These are phyloP conservation scores for Suhomyces wounanorum DNA, from an alignment of 1,139 yeast genomes.

Conservation along the genomic window DNA sequence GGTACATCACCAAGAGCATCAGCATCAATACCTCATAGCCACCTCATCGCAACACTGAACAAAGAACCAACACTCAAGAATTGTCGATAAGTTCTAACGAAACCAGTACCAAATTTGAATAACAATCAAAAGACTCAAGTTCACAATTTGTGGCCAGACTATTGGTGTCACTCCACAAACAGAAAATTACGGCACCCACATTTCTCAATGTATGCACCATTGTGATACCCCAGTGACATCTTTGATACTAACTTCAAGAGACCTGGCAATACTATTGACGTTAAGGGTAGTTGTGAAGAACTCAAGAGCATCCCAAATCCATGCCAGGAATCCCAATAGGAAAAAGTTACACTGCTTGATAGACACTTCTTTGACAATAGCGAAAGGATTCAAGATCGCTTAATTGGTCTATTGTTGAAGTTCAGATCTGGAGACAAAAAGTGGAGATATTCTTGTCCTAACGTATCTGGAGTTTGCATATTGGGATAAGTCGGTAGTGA, in stretches of 20 bases:
- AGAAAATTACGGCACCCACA: conserved; percentile 44
- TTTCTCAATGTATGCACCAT: conserved; percentile 48
- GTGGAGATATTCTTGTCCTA: conserved; percentile 30
- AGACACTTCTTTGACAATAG: conserved; percentile 30
- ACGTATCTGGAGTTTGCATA: conserved; percentile 29
- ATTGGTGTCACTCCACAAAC: conserved; percentile 37
- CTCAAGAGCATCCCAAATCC: conserved; percentile 51
- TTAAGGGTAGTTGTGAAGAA: conserved; percentile 42
- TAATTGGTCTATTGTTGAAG: conserved; percentile 26
- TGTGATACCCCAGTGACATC: conserved; percentile 48
- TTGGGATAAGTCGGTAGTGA: conserved; percentile 14
- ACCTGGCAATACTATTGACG: conserved; percentile 31
- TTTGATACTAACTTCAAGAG: conserved; percentile 28
- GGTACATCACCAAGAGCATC: conserved; percentile 44
- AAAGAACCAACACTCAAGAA: conserved; percentile 44
- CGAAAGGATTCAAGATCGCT: conserved; percentile 39
- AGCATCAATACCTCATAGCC: conserved; percentile 43
- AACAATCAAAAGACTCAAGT: conserved; percentile 32
- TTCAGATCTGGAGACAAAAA: conserved; percentile 36
- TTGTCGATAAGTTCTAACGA: conserved; percentile 38
- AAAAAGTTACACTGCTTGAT: conserved; percentile 40
- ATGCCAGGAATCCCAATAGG: conserved; percentile 28
- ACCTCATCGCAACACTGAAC: conserved; percentile 49
- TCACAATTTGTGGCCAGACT: conserved; percentile 43
- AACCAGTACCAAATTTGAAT: conserved; percentile 45